Percentiles rank a stretch among this genome's conserved stretches.
Conservation (phyloP, 306 rosid species). For the Prinsepia uniflora region DNA sequence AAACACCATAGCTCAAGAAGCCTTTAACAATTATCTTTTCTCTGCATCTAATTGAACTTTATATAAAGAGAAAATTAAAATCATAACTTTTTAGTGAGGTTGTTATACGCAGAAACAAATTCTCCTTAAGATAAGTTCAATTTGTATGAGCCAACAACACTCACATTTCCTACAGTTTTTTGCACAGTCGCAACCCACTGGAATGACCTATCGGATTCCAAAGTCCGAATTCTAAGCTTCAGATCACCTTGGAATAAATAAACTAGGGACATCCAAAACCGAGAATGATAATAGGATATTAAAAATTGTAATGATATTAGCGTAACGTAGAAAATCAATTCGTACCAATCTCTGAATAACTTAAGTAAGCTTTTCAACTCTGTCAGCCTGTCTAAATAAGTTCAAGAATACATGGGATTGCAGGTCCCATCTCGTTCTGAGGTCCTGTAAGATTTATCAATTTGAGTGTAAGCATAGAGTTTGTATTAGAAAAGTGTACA, state of each 20-base stretch:
- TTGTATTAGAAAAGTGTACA: too few relatives aligned
- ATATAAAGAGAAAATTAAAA: background rate
- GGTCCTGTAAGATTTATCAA: too few relatives aligned
- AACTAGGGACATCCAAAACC: conserved; percentile 20
- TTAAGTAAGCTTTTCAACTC: conserved; percentile 89
- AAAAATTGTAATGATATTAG: too few relatives aligned
- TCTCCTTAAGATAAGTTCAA: background rate
- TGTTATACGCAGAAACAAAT: background rate
- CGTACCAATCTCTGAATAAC: conserved; percentile 74
- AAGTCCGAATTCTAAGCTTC: conserved; percentile 87
- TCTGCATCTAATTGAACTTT: conserved; percentile 1
- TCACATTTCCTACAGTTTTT: conserved; percentile 85
- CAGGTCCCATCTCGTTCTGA: too few relatives aligned
- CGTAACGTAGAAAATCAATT: too few relatives aligned
- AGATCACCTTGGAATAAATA: conserved; percentile 86
- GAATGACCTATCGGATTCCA: conserved; percentile 98
- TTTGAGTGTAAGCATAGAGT: too few relatives aligned
- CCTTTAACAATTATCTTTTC: background rate
- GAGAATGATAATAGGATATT: conserved; percentile 19
- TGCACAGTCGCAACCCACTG: conserved; percentile 92
- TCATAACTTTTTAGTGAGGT: background rate
- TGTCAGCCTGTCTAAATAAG: too few relatives aligned
- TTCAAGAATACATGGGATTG: too few relatives aligned
- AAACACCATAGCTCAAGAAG: background rate
- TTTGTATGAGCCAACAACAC: conserved; percentile 33